phyloP scores from a whole-genome alignment of 2,329 filamentous ascomycete genomes.

The Colletotrichum sp. region DNA sequence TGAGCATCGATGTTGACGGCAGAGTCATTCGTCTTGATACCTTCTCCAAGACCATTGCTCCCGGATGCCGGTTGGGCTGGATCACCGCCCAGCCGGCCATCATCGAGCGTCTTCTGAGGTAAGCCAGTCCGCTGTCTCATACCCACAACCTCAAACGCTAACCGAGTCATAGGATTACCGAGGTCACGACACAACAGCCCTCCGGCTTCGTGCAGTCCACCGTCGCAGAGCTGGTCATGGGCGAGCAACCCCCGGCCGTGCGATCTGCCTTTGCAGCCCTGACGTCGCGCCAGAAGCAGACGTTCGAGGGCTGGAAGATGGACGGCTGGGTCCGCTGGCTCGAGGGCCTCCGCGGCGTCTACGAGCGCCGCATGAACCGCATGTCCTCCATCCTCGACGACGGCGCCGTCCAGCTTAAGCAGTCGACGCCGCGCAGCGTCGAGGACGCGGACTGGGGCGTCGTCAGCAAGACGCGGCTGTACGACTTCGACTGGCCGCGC shows the following conservation, averaged over 20 bases:
- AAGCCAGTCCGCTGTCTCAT: not conserved
- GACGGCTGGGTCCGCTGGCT: constrained; percentile 93
- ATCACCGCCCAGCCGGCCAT: constrained; percentile 83
- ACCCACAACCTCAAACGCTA: not conserved
- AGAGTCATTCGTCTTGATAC: constrained; percentile 90
- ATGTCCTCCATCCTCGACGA: constrained; percentile 80
- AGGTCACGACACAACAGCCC: constrained; percentile 81
- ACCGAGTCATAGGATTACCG: constrained; percentile 65
- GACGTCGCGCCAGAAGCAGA: constrained; percentile 51
- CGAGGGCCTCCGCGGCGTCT: constrained; percentile 80
- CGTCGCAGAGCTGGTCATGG: constrained; percentile 78
- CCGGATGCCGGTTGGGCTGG: constrained; percentile 90
- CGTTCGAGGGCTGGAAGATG: constrained; percentile 72
- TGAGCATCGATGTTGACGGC: constrained; percentile 83
- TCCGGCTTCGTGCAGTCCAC: constrained; percentile 89
- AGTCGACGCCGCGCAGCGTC: constrained; percentile 52
- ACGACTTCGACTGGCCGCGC: constrained; percentile 79
- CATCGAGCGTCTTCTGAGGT: constrained; percentile 69
- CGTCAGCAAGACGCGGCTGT: constrained; percentile 75
- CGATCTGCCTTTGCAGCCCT: constrained; percentile 45
- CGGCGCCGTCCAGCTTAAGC: constrained; percentile 69
- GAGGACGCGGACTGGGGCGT: constrained; percentile 73
- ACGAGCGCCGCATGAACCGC: constrained; percentile 81
- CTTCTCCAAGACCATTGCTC: constrained; percentile 91
- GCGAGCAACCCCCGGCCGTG: constrained; percentile 62